These are phyloP conservation scores for Amorphotheca resinae DNA, from an alignment of 495 filamentous ascomycete species.

Conservation along the genomic window DNA sequence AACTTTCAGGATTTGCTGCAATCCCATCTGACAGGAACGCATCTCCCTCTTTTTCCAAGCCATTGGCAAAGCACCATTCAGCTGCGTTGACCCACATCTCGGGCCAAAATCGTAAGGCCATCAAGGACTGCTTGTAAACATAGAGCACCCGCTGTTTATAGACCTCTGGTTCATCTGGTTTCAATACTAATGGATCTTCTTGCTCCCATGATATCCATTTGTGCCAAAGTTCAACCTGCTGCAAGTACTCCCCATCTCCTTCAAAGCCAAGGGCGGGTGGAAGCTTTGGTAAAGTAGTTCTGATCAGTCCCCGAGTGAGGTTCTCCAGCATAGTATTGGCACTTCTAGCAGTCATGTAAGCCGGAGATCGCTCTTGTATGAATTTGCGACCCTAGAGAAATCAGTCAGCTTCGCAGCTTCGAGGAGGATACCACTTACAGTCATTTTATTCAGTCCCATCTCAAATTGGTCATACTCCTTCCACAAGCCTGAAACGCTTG, in stretches of 20 bases:
- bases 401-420: constrained; percentile 19
- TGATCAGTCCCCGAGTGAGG: constrained; percentile 62
- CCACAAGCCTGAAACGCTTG: constrained; percentile 72
- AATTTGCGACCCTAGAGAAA: constrained; percentile 74
- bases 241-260: constrained; percentile 70
- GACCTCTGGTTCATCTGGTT: constrained; percentile 56
- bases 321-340: constrained; percentile 74
- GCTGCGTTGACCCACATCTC: constrained; percentile 93
- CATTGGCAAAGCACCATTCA: constrained; percentile 81
- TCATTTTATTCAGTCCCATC: constrained; percentile 74
- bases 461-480: constrained; percentile 97
- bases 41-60: constrained; percentile 49
- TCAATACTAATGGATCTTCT: constrained; percentile 73
- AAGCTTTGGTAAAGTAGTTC: constrained; percentile 65
- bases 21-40: constrained; percentile 67
- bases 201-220: constrained; percentile 93
- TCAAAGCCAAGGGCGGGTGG: constrained; percentile 79
- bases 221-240: constrained; percentile 87
- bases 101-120: constrained; percentile 87
- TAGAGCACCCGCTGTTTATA: constrained; percentile 72
- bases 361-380: constrained; percentile 77
- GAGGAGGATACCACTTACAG: constrained; percentile 23
- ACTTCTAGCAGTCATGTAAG: constrained; percentile 86
- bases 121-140: constrained; percentile 86
- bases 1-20: constrained; percentile 85